Conservation (phyloP, 768 basidiomycete genomes). For the button mushroom (Agaricus bisporus) region DNA sequence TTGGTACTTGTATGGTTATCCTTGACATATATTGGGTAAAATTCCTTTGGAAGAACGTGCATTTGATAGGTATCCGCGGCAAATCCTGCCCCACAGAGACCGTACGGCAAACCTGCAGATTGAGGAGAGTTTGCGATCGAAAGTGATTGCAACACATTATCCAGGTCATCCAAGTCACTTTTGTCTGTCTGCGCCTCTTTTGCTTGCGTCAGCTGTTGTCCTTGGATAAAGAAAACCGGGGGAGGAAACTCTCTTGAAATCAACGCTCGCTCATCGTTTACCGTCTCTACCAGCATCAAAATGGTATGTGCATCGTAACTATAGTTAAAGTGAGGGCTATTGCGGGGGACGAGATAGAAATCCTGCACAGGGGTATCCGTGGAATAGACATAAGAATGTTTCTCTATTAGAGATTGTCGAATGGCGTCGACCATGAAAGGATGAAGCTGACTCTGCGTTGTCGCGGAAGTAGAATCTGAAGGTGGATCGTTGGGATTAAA, state of each 20-base stretch:
- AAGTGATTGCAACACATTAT: background rate
- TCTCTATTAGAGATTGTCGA: conserved; percentile 47
- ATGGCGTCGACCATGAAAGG: conserved; percentile 56
- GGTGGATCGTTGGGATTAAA: conserved; percentile 49
- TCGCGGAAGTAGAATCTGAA: conserved; percentile 16
- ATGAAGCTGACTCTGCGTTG: conserved; percentile 30
- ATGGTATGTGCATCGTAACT: conserved; percentile 66
- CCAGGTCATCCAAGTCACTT: background rate
- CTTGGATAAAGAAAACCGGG: conserved; percentile 29
- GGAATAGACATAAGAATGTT: conserved; percentile 50
- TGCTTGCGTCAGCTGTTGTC: background rate
- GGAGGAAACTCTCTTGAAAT: conserved; percentile 75
- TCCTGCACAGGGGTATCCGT: conserved; percentile 64
- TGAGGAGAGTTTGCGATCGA: background rate
- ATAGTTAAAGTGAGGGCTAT: conserved; percentile 63
- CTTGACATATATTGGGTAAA: background rate
- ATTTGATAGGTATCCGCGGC: background rate
- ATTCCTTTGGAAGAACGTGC: background rate
- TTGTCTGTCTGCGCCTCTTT: background rate
- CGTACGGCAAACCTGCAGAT: conserved; percentile 1
- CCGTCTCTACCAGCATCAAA: conserved; percentile 50
- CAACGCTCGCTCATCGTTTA: conserved; percentile 40
- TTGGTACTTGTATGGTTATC: background rate
- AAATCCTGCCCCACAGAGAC: background rate
- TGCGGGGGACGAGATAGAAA: conserved; percentile 67